Evolutionary conservation across 768 basidiomycete genomes (phyloP).

Genomic region (Trametes maxima): DNA sequence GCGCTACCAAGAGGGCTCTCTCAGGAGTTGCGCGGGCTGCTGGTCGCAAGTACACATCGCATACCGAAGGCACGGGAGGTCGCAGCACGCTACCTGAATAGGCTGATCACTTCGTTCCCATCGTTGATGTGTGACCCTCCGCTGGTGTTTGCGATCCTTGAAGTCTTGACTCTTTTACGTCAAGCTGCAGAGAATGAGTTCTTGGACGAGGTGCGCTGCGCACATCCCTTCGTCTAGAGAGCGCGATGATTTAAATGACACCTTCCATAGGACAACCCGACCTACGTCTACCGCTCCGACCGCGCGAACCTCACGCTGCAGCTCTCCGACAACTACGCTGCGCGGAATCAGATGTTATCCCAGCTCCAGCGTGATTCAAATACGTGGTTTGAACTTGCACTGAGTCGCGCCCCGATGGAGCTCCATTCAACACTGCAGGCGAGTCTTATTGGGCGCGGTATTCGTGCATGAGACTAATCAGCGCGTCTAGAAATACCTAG

Average conservation of each 20-base stretch:
- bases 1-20: conserved; percentile 70
- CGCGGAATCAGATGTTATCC: conserved; percentile 81
- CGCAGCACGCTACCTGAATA: conserved; percentile 81
- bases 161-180: conserved; percentile 87
- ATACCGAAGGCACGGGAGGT: conserved; percentile 80
- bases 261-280: conserved; percentile 75
- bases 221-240: background rate
- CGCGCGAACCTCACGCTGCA: conserved; percentile 73
- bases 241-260: background rate
- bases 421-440: conserved; percentile 92
- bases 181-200: conserved; percentile 90
- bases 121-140: conserved; percentile 91
- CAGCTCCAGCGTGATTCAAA: conserved; percentile 74
- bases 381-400: conserved; percentile 84
- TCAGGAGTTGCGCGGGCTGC: conserved; percentile 70
- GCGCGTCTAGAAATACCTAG: conserved; percentile 76
- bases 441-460: conserved; percentile 21
- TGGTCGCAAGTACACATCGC: conserved; percentile 81
- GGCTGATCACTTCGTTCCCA: conserved; percentile 88
- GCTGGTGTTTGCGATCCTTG: conserved; percentile 87
- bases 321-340: conserved; percentile 82
- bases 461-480: background rate
- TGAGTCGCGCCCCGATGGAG: conserved; percentile 89
- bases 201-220: conserved; percentile 71
- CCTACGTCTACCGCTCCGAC: conserved; percentile 81